Evolutionary conservation across 2,329 filamentous ascomycete genomes (phyloP).

Genomic region (Phialophora tarda): DNA sequence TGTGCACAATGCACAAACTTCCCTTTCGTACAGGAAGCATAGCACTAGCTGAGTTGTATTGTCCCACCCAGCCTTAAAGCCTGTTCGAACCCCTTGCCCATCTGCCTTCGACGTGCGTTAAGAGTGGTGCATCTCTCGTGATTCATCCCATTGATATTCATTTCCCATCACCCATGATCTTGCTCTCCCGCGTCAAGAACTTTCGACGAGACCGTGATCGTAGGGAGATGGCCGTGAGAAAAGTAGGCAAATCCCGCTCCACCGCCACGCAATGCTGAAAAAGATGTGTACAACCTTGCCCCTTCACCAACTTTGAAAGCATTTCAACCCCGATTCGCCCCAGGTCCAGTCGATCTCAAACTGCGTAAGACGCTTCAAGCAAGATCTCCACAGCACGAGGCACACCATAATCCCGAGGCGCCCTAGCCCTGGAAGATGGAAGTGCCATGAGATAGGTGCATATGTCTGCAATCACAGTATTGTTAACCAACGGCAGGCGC

Average conservation of each 20-base stretch:
- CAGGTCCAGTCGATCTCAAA: neutral
- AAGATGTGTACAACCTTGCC: neutral
- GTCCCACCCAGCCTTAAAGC: neutral
- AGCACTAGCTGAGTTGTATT: neutral
- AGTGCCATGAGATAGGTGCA: neutral
- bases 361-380: neutral
- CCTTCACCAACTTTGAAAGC: neutral
- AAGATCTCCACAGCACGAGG: neutral
- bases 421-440: neutral
- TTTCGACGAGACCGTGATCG: neutral
- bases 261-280: slow-evolving; percentile 14
- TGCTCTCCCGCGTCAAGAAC: neutral
- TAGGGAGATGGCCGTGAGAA: neutral
- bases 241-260: slow-evolving; percentile 2
- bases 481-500: neutral
- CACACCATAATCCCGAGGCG: neutral
- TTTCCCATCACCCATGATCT: neutral
- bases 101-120: neutral
- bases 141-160: slow-evolving; percentile 3
- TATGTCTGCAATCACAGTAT: neutral
- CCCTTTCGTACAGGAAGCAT: neutral
- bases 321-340: neutral
- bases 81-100: neutral
- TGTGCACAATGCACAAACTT: neutral
- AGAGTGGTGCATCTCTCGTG: slow-evolving; percentile 7